Conservation (phyloP, 2,329 filamentous ascomycete species). For the Calonectria hongkongensis region DNA sequence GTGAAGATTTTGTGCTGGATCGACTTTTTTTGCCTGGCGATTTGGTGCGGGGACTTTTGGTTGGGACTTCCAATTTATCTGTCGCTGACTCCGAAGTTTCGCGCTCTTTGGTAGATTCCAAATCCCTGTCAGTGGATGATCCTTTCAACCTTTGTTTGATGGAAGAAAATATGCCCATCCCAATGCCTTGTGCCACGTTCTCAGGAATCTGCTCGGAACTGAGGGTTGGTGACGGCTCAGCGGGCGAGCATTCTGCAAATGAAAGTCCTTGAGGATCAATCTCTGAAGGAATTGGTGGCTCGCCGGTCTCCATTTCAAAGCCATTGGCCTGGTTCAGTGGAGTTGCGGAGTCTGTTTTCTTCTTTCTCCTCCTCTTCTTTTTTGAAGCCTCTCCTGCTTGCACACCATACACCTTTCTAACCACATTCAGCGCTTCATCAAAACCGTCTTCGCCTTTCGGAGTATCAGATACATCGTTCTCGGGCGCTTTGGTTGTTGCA, state of each 20-base stretch:
- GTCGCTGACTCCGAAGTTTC: neutral
- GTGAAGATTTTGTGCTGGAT: neutral
- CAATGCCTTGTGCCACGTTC: constrained; percentile 30
- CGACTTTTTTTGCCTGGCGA: neutral
- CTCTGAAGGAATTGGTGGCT: neutral
- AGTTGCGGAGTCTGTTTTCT: constrained; percentile 3
- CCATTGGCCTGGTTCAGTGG: neutral
- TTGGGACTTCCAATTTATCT: neutral
- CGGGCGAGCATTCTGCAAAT: neutral
- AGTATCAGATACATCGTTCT: neutral
- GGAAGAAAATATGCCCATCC: constrained; percentile 53
- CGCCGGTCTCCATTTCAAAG: constrained; percentile 13
- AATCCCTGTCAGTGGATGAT: neutral
- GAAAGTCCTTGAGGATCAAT: constrained; percentile 15
- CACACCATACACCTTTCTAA: constrained; percentile 52
- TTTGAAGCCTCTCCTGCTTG: constrained; percentile 16
- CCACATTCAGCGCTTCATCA: constrained; percentile 48
- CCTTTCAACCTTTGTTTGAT: constrained; percentile 54
- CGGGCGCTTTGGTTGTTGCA: neutral
- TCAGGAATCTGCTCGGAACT: neutral
- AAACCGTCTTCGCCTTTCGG: constrained; percentile 41
- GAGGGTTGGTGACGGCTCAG: neutral
- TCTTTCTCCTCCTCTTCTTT: constrained; percentile 35
- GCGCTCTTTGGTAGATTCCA: neutral
- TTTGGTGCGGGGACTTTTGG: neutral